Conservation (phyloP, 345 rosid genomes). For the Ceriops tagal region DNA sequence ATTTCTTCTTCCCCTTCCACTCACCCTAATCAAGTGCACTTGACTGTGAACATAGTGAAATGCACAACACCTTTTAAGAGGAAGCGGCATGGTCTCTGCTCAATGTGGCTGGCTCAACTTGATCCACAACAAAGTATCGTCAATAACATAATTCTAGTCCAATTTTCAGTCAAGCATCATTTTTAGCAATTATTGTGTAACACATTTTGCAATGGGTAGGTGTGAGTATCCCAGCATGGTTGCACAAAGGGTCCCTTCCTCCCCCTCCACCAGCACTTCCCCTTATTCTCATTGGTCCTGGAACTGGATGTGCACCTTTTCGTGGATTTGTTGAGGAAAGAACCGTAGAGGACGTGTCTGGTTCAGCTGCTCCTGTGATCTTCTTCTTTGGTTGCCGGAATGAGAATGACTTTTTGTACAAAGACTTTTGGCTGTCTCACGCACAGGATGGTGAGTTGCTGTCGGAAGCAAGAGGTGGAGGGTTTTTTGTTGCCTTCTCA, state of each 20-base stretch:
- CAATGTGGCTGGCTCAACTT: conserved; percentile 78
- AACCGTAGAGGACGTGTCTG: conserved; percentile 43
- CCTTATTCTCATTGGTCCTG: conserved; percentile 81
- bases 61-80: conserved; percentile 90
- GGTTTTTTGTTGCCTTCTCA: conserved; percentile 80
- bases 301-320: conserved; percentile 98
- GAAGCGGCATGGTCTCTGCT: conserved; percentile 75
- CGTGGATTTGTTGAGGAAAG: conserved; percentile 88
- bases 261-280: conserved; percentile 65
- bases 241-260: conserved; percentile 76
- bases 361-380: conserved; percentile 55
- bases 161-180: neutral
- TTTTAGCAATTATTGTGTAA: conserved; percentile 4
- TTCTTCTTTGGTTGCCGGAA: conserved; percentile 92
- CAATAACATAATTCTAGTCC: neutral
- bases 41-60: conserved; percentile 75
- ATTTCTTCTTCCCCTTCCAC: conserved; percentile 81
- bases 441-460: conserved; percentile 50
- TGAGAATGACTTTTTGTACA: conserved; percentile 67
- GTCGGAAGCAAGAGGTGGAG: conserved; percentile 73
- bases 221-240: conserved; percentile 66
- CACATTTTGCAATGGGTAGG: conserved; percentile 35
- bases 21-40: conserved; percentile 77
- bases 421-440: conserved; percentile 72
- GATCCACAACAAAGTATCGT: conserved; percentile 45